Percentiles rank a stretch among this genome's conserved stretches.
Evolutionary conservation across 257 asterid genomes (phyloP).

Genomic region (Primulina huaijiensis): DNA sequence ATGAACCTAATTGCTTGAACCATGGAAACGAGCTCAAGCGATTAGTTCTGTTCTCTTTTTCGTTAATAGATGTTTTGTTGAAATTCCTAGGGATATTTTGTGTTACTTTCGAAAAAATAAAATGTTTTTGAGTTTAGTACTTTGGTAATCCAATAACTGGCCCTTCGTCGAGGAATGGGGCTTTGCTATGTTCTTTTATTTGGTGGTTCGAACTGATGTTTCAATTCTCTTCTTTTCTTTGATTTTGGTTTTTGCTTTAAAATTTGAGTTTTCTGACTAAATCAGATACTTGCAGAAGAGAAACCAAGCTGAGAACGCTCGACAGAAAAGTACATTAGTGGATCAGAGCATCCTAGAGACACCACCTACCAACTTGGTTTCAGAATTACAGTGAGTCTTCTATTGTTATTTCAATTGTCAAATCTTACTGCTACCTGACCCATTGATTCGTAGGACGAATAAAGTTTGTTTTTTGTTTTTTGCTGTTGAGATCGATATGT

Average conservation of each 20-base stretch:
- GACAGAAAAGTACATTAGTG: conserved; percentile 29
- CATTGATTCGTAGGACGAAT: conserved; percentile 6
- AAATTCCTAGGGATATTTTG: background rate
- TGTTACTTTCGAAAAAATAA: background rate
- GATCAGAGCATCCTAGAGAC: conserved; percentile 47
- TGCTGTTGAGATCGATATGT: background rate
- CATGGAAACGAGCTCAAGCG: background rate
- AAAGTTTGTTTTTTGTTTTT: background rate
- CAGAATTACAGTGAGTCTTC: conserved; percentile 49
- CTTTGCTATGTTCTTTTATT: conserved; percentile 4
- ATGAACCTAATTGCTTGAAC: background rate
- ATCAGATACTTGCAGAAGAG: conserved; percentile 43
- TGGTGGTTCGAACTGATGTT: background rate
- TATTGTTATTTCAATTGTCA: conserved; percentile 11
- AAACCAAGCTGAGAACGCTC: conserved; percentile 42
- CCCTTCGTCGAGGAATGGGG: background rate
- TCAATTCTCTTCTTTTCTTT: background rate
- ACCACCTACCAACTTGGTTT: conserved; percentile 32
- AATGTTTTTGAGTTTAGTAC: background rate
- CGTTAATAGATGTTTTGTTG: conserved; percentile 3
- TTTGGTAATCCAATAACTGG: conserved; percentile 9
- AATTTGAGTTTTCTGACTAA: conserved; percentile 19
- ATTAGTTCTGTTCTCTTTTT: conserved; percentile 4
- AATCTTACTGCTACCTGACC: conserved; percentile 2
- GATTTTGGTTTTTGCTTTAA: background rate